Base-by-base conservation (phyloP, 2,329 filamentous ascomycete species). In the Calonectria crousiana region DNA sequence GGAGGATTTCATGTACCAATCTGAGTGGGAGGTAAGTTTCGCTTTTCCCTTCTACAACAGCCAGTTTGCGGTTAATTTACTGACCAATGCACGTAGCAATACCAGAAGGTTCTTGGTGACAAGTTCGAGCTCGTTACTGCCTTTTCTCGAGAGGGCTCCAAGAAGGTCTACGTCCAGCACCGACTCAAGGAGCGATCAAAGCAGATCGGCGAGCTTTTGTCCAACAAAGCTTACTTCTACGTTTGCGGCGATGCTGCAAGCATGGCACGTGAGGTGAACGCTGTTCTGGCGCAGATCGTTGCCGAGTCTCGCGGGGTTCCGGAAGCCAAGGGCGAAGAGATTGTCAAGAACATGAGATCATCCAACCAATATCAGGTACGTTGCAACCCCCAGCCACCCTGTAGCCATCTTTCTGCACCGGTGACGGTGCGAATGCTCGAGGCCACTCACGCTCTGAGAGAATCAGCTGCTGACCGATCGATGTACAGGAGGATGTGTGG, bases 81-180 rank as follows among this genome's bases (percentile, higher is more conserved):
- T 80, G 20, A 81, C 81, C 83, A 77, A 84, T 80, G 76, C 69
- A 38, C 75, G 44, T 79, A 98, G 96, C 89, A 95, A 87, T 97
- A 95, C 87, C 93, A 95, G 85, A 88, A 95, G 80, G 91, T 90
- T 71, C 91, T 99, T 56, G 96, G 96, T 74, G 95, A 98, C 86
- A 94, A 94, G 58, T 97, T 99, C 81, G 93, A 96, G 84, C 89
- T 99, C 78, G 91, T 98, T 84, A 97, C 94, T 18, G 97, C 97
- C 52, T 99, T 99, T 86, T 99, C 97, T n/a, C 93, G 97, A 78
- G 95, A 98, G 74, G 89, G 91, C 0, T 85, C 92, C 53, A 90
- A 97, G 85, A 99, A 99, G 87, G 95, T 99, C 47, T 99, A 99
- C 83, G 97, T 99, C 28, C 97, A 99, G 87, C 95, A 99, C 86